Evolutionary conservation across 805 yeast genomes (phyloP), one percentile per base, ranked within the genome.

Genomic region (Sungouiella blattae): DNA sequence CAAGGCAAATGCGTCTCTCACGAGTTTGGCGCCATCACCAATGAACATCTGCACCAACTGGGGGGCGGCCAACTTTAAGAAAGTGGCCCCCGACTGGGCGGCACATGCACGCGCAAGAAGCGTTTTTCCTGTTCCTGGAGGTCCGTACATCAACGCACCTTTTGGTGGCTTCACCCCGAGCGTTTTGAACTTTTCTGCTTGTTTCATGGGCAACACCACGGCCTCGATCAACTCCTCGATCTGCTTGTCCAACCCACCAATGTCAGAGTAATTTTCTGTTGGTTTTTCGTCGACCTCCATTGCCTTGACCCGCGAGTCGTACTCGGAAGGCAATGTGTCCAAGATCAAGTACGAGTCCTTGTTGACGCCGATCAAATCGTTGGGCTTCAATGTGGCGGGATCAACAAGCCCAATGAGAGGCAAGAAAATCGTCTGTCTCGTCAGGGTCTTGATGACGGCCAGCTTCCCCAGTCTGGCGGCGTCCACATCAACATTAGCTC

Each of bases 221-320:
- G 52, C 52, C 44, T 47, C 52, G 28, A 47, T 47, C 43, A 47
- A 41, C 39, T 47, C 52, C 40, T 47, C 52, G 33, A 47, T 47
- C 29, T 47, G 52, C 42, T 46, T 47, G 40, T 91, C 98, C 51
- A 93, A 73, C 8, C 99, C 99, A 57, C 99, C 99, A 50, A 93
- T 94, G 60, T 93, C 98, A 1, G 94, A 81, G 57, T 93, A 93
- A 8, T 96, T 87, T 61, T 93, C 98, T 1, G 95, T 84, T 40
- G 99, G 99, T 58, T 91, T 89, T 66, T 93, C 98, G 59, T 93
- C 99, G 33, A 93, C 98, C 62, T 93, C 98, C 99, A 93, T 87
- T 9, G 98, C 98, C 67, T 93, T 93, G 34, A 93, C 99, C 52
- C 98, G 77, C 36, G 95, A 84, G 62, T 93, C 99, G 58, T 93